Evolutionary conservation across 176 grass and related monocot species (phyloP), one percentile per base, ranked within the genome.

Genomic region (Oryza australiensis): DNA sequence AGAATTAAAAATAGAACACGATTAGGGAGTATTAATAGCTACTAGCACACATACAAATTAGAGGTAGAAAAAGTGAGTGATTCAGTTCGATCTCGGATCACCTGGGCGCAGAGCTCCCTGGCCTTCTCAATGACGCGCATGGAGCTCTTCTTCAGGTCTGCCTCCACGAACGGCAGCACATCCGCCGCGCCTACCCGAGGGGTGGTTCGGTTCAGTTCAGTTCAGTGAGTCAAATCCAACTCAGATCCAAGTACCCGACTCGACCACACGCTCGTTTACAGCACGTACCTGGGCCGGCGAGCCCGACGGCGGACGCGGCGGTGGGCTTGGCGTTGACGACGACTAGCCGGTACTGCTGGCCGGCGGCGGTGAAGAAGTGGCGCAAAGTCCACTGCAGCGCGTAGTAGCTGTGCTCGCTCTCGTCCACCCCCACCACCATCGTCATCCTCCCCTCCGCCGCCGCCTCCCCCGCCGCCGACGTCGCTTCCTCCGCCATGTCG

Each of bases 391-490:
- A 98, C 90, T 93, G 90, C 53, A 97, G 89, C 60, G 94, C 94
- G 86, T 97, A 89, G 85, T 80, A 85, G 87, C 94, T 97, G 80
- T 88, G 88, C 2, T 98, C 92, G 90, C 95, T 98, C 66, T 98
- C 95, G 86, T 98, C 95, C 34, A 95, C 79, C 28, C 84, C 95
- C 5, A 89, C 90, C 84, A 98, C 90, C 92, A 95, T 95, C 30
- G 72, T 84, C 90, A 89, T 83, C 87, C 78, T 85, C 84, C n/a
- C 83, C 26, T 26, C 43, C 38, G 0, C 79, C 9, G 0, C 68
- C 62, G 22, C 15, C 22, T 15, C 22, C 22, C 30, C 11, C 38
- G 57, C 34, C 43, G 68, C 8, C 0, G 66, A 30, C 20, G 77
- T 46, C 3, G 34, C 26, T 27, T 35, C 82, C 78, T 46, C 83